Evolutionary conservation across 2,329 filamentous ascomycete species (phyloP).

Genomic region (Thyridium curvatum): DNA sequence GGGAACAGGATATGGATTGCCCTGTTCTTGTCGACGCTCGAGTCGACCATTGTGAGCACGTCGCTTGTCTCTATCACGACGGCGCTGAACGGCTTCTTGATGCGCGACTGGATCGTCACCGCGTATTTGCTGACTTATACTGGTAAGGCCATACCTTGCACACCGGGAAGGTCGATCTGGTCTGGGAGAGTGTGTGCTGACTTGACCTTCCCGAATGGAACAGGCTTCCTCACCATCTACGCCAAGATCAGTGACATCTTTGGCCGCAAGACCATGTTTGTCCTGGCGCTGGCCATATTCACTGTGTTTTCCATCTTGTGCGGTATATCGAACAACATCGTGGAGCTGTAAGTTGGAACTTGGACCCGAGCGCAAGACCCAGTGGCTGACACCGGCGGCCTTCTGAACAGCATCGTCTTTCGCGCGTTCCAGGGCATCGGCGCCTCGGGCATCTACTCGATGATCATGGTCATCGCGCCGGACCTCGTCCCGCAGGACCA

Average conservation of each 20-base stretch:
- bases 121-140: slow-evolving; percentile 43
- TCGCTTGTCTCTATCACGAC: slow-evolving; percentile 38
- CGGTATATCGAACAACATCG: slow-evolving; percentile 25
- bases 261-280: slow-evolving; percentile 28
- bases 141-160: slow-evolving; percentile 24
- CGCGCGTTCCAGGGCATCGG: slow-evolving; percentile 51
- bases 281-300: slow-evolving; percentile 28
- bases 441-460: slow-evolving; percentile 38
- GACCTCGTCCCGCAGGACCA: slow-evolving; percentile 26
- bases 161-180: no score
- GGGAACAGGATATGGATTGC: slow-evolving; percentile 10
- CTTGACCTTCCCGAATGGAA: no score
- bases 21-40: slow-evolving; percentile 37
- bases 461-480: slow-evolving; percentile 28
- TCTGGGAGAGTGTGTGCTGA: no score
- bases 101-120: slow-evolving; percentile 38
- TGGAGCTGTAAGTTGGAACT: slow-evolving; percentile 21
- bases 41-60: slow-evolving; percentile 45
- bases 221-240: slow-evolving; percentile 32
- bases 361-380: no score
- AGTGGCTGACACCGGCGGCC: no score
- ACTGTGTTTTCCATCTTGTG: slow-evolving; percentile 32
- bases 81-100: slow-evolving; percentile 25
- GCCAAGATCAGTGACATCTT: slow-evolving; percentile 40
- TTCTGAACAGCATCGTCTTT: slow-evolving; percentile 42